Conservation (phyloP, 805 yeast species). For the Candida methanosorbosa region DNA sequence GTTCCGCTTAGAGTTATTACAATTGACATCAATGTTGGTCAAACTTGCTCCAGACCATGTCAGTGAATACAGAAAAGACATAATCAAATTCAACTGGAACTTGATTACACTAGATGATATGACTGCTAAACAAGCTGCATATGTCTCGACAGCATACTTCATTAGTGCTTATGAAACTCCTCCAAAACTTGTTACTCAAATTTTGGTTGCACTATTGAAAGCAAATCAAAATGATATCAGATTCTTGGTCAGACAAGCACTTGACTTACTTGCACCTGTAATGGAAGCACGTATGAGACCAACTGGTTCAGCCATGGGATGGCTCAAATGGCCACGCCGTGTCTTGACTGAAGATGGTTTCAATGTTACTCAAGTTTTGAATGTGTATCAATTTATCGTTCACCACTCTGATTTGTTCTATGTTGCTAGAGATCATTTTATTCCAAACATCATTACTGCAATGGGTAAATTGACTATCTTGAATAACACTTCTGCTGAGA, state of each 20-base stretch:
- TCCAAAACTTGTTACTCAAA: conserved; percentile 78
- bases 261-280: conserved; percentile 84
- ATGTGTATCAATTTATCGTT: conserved; percentile 82
- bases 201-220: conserved; percentile 81
- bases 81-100: conserved; percentile 92
- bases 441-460: conserved; percentile 81
- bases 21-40: conserved; percentile 69
- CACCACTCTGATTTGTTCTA: conserved; percentile 80
- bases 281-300: conserved; percentile 57
- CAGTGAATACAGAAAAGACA: conserved; percentile 62
- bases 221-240: conserved; percentile 83
- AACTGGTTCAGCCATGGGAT: conserved; percentile 45
- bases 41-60: conserved; percentile 56
- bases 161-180: conserved; percentile 87
- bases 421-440: conserved; percentile 80
- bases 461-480: conserved; percentile 83
- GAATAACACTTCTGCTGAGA: conserved; percentile 71
- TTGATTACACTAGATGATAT: conserved; percentile 83
- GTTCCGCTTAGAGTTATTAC: conserved; percentile 69
- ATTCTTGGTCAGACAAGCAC: conserved; percentile 74
- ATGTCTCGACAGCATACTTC: conserved; percentile 78
- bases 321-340: conserved; percentile 95
- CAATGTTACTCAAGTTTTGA: conserved; percentile 76
- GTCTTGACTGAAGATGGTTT: conserved; percentile 86
- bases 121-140: conserved; percentile 86